phyloP scores from a whole-genome alignment of 2,329 filamentous ascomycete species.

The Monilinia laxa region DNA sequence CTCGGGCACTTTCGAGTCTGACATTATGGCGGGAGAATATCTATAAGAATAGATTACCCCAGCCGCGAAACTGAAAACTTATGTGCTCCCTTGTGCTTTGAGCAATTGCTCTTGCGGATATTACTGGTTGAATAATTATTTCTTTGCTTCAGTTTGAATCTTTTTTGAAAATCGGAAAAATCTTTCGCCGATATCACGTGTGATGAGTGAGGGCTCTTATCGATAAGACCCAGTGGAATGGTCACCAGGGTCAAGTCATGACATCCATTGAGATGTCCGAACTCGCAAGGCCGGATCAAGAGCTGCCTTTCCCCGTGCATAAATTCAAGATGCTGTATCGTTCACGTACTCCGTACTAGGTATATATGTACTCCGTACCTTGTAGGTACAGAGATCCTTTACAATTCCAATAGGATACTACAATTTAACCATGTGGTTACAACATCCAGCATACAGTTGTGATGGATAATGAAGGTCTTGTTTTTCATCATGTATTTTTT shows the following conservation, averaged over 20 bases:
- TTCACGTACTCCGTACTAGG: not conserved
- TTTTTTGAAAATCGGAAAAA: conserved; percentile 18
- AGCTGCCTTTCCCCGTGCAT: not conserved
- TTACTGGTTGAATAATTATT: not conserved
- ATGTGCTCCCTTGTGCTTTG: not conserved
- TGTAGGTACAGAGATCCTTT: not conserved
- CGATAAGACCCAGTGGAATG: conserved; percentile 9
- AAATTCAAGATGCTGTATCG: too few species aligned
- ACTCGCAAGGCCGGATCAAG: conserved; percentile 7
- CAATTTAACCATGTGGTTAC: not conserved
- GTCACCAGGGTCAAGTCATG: not conserved
- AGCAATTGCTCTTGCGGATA: conserved; percentile 17
- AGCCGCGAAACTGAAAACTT: not conserved
- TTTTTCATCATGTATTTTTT: not conserved
- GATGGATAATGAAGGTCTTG: not conserved
- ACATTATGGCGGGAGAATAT: conserved; percentile 7
- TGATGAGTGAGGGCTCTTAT: not conserved
- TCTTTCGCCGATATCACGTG: conserved; percentile 15
- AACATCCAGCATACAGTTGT: not conserved
- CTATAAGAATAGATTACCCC: not conserved
- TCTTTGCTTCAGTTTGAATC: conserved; percentile 14
- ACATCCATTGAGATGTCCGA: not conserved
- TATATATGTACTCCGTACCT: too few species aligned
- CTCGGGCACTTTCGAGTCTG: conserved; percentile 27
- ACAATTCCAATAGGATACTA: not conserved